Conservation (phyloP, 2,329 filamentous ascomycete species). For the Lecanosticta acicola region DNA sequence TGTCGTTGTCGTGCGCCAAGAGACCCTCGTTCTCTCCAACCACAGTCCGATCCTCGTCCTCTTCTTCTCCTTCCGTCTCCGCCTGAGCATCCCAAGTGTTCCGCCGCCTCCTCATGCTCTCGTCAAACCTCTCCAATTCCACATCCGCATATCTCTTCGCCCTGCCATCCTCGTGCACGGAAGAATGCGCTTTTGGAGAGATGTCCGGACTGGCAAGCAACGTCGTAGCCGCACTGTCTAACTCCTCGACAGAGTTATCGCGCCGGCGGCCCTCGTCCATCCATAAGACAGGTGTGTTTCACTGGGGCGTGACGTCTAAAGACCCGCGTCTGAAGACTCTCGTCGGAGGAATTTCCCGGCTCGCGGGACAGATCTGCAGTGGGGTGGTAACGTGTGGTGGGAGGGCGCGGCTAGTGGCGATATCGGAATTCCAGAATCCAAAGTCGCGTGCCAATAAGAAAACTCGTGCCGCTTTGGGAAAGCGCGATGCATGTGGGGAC, state of each 20-base stretch:
- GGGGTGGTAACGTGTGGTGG: slow-evolving; percentile 5
- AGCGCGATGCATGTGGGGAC: background rate
- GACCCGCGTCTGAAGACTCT: no score
- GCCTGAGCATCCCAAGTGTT: slow-evolving; percentile 5
- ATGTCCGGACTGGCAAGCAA: slow-evolving; percentile 16
- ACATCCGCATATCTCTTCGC: slow-evolving; percentile 18
- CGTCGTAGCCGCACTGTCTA: slow-evolving; percentile 27
- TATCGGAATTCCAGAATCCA: slow-evolving; percentile 6
- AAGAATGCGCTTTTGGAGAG: slow-evolving; percentile 14
- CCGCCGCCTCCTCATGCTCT: slow-evolving; percentile 9
- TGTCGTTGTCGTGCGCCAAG: slow-evolving; percentile 14
- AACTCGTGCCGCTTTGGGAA: background rate
- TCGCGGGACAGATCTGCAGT: background rate
- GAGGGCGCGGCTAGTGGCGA: slow-evolving; percentile 5
- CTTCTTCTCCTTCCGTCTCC: slow-evolving; percentile 5
- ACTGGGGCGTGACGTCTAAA: no score
- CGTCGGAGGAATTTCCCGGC: background rate
- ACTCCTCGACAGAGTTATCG: slow-evolving; percentile 13
- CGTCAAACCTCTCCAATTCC: slow-evolving; percentile 14
- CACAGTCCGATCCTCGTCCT: background rate
- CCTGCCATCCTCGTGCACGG: slow-evolving; percentile 7
- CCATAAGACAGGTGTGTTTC: no score
- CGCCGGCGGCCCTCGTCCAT: slow-evolving; percentile 8
- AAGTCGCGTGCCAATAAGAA: background rate
- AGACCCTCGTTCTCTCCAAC: slow-evolving; percentile 14